Evolutionary conservation across 2,329 filamentous ascomycete genomes (phyloP), one percentile per base, ranked within the genome.

Genomic region (Colletotrichum karsti): DNA sequence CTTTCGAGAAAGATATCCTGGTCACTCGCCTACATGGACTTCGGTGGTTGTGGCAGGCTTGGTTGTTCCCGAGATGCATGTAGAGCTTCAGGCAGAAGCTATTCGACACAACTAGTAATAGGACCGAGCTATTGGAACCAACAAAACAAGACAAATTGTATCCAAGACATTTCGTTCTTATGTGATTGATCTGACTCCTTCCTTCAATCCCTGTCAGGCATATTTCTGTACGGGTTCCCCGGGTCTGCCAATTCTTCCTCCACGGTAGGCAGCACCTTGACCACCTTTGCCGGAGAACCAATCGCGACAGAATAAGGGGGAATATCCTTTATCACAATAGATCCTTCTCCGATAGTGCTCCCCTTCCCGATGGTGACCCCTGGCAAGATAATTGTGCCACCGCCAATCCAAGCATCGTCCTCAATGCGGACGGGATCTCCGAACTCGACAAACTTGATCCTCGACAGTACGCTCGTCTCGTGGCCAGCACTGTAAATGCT

Each of bases 401-500:
- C 83, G 0, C 84, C 83, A 69, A 86, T 82, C 83, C 84, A 82
- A 28, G 78, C 81, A 42, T 84, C 81, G 37, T 82, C 75, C 4
- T 84, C 84, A 60, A 88, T 83, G 5, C 77, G 78, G 0, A 88
- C 81, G 1, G 82, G 81, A 50, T 78, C 77, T 0, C 83, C 83
- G 62, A 82, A 86, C 69, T 88, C 85, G 4, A 86, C 77, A 26
- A 84, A 80, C 7, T 84, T 81, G 7, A 80, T 75, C 7, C 84
- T 78, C 37, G 78, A 81, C 50, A 81, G 78, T 8, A 87, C 83
- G 35, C 85, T 84, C 1, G 80, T 78, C 67, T 86, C 84, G 66
- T 88, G 86, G 18, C 83, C 86, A 0, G 85, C 86, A 0, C 84
- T 81, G 44, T 84, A 85, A 13, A 88, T 84, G 54, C 75, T 79